Conservation (phyloP, 768 basidiomycete species). For the Phanerodontia chrysosporium region DNA sequence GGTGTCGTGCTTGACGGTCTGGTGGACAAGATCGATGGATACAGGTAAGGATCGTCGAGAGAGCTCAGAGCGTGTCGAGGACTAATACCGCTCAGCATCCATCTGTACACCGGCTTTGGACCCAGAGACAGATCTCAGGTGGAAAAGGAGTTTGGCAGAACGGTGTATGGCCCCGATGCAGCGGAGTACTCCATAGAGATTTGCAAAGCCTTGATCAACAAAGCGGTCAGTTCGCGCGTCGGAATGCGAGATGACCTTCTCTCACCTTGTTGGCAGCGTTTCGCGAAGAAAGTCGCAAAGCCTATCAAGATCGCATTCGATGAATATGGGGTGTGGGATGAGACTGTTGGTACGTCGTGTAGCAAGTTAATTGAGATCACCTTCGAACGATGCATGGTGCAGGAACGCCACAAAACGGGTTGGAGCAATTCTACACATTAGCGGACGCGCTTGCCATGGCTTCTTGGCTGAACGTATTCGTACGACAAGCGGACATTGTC, state of each 20-base stretch:
- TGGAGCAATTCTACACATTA: slow-evolving; percentile 21
- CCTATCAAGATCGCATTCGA: slow-evolving; percentile 23
- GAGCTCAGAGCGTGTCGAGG: neutral
- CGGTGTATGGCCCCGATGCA: slow-evolving; percentile 22
- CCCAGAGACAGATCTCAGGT: slow-evolving; percentile 18
- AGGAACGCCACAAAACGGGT: slow-evolving; percentile 20
- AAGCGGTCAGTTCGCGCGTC: slow-evolving; percentile 14
- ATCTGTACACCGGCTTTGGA: slow-evolving; percentile 23
- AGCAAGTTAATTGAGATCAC: neutral
- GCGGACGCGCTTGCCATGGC: slow-evolving; percentile 41
- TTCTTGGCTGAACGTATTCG: slow-evolving; percentile 58
- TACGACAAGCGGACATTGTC: slow-evolving; percentile 54
- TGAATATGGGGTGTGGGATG: slow-evolving; percentile 25
- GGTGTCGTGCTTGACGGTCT: slow-evolving; percentile 27
- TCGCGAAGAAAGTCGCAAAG: slow-evolving; percentile 16
- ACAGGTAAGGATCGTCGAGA: slow-evolving; percentile 13
- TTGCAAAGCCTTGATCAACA: slow-evolving; percentile 20
- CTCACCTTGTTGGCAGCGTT: slow-evolving; percentile 8
- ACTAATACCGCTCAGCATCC: slow-evolving; percentile 12
- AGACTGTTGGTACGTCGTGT: slow-evolving; percentile 18
- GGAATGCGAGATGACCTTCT: too few relatives aligned
- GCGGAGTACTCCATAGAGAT: slow-evolving; percentile 24
- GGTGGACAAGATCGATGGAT: slow-evolving; percentile 20
- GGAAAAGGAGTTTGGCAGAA: slow-evolving; percentile 19
- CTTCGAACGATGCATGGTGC: neutral